phyloP scores from a whole-genome alignment of 2,329 filamentous ascomycete species.

The Leptographium flavum region DNA sequence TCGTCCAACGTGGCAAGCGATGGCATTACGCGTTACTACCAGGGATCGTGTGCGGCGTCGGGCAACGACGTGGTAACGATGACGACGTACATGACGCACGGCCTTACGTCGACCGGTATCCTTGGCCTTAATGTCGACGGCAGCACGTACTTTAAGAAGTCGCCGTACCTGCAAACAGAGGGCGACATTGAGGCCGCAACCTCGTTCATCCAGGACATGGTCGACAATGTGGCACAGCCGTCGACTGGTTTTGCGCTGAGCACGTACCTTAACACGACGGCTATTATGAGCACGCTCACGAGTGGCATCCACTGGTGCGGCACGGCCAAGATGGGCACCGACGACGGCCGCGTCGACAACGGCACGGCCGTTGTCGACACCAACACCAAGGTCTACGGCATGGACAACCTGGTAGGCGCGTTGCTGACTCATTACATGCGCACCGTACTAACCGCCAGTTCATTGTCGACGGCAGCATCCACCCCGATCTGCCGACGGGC shows the following conservation, averaged over 20 bases:
- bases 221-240: constrained; percentile 25
- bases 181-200: constrained; percentile 43
- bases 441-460: constrained; percentile 25
- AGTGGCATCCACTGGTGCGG: constrained; percentile 31
- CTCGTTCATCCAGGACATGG: constrained; percentile 30
- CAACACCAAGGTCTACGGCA: constrained; percentile 51
- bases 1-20: constrained; percentile 21
- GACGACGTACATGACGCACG: constrained; percentile 35
- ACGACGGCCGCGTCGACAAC: constrained; percentile 36
- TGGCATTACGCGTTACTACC: constrained; percentile 17
- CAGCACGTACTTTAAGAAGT: constrained; percentile 24
- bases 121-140: constrained; percentile 24
- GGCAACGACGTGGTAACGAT: constrained; percentile 14
- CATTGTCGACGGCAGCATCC: constrained; percentile 54
- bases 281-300: constrained; percentile 33
- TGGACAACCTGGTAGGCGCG: constrained; percentile 36
- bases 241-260: constrained; percentile 1
- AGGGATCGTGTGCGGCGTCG: constrained; percentile 31
- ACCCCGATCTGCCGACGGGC: constrained; percentile 53
- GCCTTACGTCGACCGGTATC: constrained; percentile 30
- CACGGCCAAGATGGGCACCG: constrained; percentile 45
- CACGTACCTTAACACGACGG: neutral
- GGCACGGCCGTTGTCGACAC: constrained; percentile 48
- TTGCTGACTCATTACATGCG: neutral
- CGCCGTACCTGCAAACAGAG: constrained; percentile 36